Evolutionary conservation across 257 asterid genomes (phyloP), one percentile per base, ranked within the genome.

Genomic region (Orobanche coerulescens): DNA sequence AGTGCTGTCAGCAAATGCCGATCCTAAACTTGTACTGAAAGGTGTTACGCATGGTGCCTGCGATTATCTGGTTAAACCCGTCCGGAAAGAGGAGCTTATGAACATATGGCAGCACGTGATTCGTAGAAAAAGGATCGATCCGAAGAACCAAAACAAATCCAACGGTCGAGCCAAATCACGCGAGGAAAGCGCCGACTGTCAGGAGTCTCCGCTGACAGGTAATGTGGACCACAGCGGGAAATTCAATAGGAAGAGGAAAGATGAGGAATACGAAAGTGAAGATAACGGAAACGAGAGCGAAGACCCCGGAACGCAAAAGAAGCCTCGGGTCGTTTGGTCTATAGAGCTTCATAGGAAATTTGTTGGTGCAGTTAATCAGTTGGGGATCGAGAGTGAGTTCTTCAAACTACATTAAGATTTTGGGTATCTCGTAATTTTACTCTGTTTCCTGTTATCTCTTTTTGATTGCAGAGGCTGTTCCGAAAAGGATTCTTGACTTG

Each of bases 291-390:
- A 75, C 28, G 94, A 86, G 16, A 49, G 73, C 54, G 94, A 84
- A 46, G 97, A 86, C 58, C 74, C 84, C 2, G 52, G 75, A 44
- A 19, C 93, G 7, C 97, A 81, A 76, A 90, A 90, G 78, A 84
- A 74, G 78, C 86, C 94, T 51, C 76, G 97, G 12, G 94, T 90
- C 1, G 94, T 87, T 52, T 90, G 97, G 97, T 82, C 95, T n/a
- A 78, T 81, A 30, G 97, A 90, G 51, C 97, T 90, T 59, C 97
- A 90, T 61, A 76, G 93, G 78, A 90, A 90, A 72, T 90, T 90
- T 60, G 95, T 90, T 50, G 78, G 76, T 2, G 90, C 94, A 2
- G 94, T 90, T 22, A 79, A 83, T 77, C 95, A 84, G 71, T 74
- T 90, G 76, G 97, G 97, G 54, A 81, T 90, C 7, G 97, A 90